Evolutionary conservation across 495 filamentous ascomycete species (phyloP).

Genomic region (Lepidopterella palustris): DNA sequence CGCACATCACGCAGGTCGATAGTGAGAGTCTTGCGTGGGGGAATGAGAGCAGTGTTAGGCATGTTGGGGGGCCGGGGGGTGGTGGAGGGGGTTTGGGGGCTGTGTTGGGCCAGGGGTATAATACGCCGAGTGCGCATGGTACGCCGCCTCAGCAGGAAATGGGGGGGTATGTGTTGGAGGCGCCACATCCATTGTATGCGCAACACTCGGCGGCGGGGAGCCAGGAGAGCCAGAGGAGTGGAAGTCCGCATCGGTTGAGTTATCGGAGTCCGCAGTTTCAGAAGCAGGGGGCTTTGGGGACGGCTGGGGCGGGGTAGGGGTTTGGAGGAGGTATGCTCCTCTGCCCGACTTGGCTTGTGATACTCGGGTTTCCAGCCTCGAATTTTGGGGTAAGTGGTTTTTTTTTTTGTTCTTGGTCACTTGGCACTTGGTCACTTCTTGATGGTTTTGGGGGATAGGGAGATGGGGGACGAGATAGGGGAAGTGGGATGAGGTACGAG

Average conservation of each 20-base stretch:
- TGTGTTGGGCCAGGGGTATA: slow-evolving; percentile 29
- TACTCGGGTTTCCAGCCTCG: too few relatives aligned
- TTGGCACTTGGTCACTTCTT: too few relatives aligned
- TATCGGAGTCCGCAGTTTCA: slow-evolving; percentile 23
- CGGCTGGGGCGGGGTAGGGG: slow-evolving; percentile 21
- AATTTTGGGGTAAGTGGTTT: too few relatives aligned
- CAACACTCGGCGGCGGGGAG: slow-evolving; percentile 21
- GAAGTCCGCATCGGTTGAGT: slow-evolving; percentile 23
- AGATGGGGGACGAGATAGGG: too few relatives aligned
- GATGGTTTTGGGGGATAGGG: too few relatives aligned
- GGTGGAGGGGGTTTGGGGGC: slow-evolving; percentile 54
- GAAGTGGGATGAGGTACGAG: too few relatives aligned
- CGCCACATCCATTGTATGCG: slow-evolving; percentile 23
- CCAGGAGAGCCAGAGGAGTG: slow-evolving; percentile 23
- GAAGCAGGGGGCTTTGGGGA: slow-evolving; percentile 21
- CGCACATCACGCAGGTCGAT: slow-evolving; percentile 60
- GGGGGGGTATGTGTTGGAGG: slow-evolving; percentile 16
- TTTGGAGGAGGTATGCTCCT: too few relatives aligned
- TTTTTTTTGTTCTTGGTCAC: too few relatives aligned
- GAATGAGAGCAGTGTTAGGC: slow-evolving; percentile 72
- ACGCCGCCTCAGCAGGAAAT: slow-evolving; percentile 16
- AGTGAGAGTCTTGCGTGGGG: slow-evolving; percentile 75
- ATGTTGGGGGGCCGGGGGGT: slow-evolving; percentile 57
- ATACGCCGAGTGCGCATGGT: slow-evolving; percentile 14
- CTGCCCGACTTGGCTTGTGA: too few relatives aligned